A percentile compares a stretch with the other conserved stretches of the same genome.
phyloP scores from a whole-genome alignment of 2,329 filamentous ascomycete genomes.

The Ascochyta clinopodiicola region DNA sequence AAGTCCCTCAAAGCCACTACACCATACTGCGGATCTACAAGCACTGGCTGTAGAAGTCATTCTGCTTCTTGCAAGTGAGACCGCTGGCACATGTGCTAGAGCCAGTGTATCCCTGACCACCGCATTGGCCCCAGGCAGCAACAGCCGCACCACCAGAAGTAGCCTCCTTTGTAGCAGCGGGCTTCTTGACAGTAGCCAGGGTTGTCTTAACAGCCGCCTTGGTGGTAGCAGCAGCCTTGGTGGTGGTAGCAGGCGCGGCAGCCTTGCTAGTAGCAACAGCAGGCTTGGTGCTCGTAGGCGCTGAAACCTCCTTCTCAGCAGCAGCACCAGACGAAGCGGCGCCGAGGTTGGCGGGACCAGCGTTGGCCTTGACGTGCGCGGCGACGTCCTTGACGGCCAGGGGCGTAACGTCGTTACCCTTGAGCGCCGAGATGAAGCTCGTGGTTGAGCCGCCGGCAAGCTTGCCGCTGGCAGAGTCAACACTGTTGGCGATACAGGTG shows the following conservation, averaged over 20 bases:
- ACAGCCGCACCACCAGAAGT: conserved; percentile 24
- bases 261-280: conserved; percentile 8
- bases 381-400: conserved; percentile 26
- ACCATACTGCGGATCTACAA: not conserved
- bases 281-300: conserved; percentile 9
- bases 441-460: conserved; percentile 18
- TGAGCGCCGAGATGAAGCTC: conserved; percentile 23
- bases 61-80: conserved; percentile 47
- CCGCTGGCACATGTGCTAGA: conserved; percentile 49
- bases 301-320: not conserved
- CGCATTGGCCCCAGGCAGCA: conserved; percentile 53
- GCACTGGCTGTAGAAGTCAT: conserved; percentile 57
- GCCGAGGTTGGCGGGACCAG: conserved; percentile 24
- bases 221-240: conserved; percentile 5
- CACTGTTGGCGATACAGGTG: conserved; percentile 26
- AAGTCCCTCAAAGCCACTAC: not conserved
- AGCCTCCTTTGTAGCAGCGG: conserved; percentile 18
- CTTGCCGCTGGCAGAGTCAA: conserved; percentile 28
- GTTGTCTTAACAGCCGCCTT: conserved; percentile 26
- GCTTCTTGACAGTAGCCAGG: conserved; percentile 29
- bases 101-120: conserved; percentile 51
- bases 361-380: conserved; percentile 26
- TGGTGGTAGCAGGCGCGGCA: conserved; percentile 16
- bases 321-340: conserved; percentile 1
- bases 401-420: conserved; percentile 20